Base-by-base conservation (phyloP, 257 asterid genomes). In the Eustoma russellianum region DNA sequence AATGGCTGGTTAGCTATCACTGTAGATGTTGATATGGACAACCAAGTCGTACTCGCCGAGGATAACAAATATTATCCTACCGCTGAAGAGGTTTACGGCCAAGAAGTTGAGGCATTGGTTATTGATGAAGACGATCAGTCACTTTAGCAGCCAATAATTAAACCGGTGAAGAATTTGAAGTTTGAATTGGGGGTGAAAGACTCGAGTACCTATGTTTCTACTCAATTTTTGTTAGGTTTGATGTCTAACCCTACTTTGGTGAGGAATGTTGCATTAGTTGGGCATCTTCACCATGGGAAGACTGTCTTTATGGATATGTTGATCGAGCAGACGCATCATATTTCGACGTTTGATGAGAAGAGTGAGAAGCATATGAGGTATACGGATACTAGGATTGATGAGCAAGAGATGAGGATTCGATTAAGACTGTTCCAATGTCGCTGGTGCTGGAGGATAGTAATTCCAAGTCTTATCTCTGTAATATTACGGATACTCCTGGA, bases 71-170 rank as follows among this genome's bases (percentile, higher is more conserved):
- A 91, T 63, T 91, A 91, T 67, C 98, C 96, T 0, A 87, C 98
- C 14, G 96, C 98, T 4, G 98, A 91, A 73, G 98, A 91, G 78
- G 96, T 91, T 38, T 91, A 91, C 33, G 98, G 98, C 3, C 95
- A 87, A 64, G 98, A 87, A 70, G 98, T 91, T 9, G 98, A 91
- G 59, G 87, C 98, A 1, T 59, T 91, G 69, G 98, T 91, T 15
- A 84, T 84, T 96, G 98, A 91, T 64, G 98, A 91, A 77, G 98
- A 91, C 38, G 98, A 91, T 69, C 90, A 75, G 60, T 94, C 98
- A 14, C 83, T 91, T 1, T 96, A 91, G 52, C 75, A 66, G 17
- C 98, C 98, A 0, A 91, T 91, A 19, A 82, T 91, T 45, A 81
- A 79, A 53, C 98, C 96, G 1, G 93, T 91, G 57, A 87, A 75